Evolutionary conservation across 2,329 filamentous ascomycete genomes (phyloP), one percentile per base, ranked within the genome.

Genomic region (Volutella citrinella): DNA sequence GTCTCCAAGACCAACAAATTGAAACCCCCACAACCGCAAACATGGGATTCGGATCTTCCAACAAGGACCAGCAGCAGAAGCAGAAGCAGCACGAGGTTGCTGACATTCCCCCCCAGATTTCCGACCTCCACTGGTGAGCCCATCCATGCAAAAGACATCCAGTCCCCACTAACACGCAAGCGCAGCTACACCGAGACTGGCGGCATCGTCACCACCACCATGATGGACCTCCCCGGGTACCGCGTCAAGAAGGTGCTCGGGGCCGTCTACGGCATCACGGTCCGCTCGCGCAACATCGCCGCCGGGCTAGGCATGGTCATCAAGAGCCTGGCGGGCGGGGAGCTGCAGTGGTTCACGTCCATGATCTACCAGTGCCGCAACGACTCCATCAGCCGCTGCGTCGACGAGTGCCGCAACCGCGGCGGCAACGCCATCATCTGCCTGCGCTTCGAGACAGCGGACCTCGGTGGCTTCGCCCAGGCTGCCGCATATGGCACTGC

Each of bases 171-270:
- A n/a, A n/a, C n/a, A n/a, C n/a, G n/a, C n/a, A n/a, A n/a, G n/a
- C n/a, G n/a, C n/a, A n/a, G n/a, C n/a, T 44, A 77, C 57, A 73
- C 74, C 23, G 78, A 81, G 50, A 81, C 78, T 7, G 68, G 74
- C 29, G 77, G 77, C 22, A 66, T 81, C 34, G 72, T 81, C 43
- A 80, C 75, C 1, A 73, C 74, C 0, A 81, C 78, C 33, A 81
- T 80, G 76, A 77, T 74, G 57, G 76, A 81, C 49, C 59, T 82
- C 15, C 77, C 77, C 1, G 76, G 76, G 7, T 80, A 80, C 57
- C 73, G 70, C 42, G 64, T 81, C 29, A 68, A 72, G 22, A 66
- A 65, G 33, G 71, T 79, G 2, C 68, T 82, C 6, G 78, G 78
- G 34, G 70, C 74, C 7, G 71, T 78, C 19, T 78, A 75, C 56